Evolutionary conservation across 345 rosid species (phyloP), one percentile per base, ranked within the genome.

Genomic region (Populus ilicifolia): DNA sequence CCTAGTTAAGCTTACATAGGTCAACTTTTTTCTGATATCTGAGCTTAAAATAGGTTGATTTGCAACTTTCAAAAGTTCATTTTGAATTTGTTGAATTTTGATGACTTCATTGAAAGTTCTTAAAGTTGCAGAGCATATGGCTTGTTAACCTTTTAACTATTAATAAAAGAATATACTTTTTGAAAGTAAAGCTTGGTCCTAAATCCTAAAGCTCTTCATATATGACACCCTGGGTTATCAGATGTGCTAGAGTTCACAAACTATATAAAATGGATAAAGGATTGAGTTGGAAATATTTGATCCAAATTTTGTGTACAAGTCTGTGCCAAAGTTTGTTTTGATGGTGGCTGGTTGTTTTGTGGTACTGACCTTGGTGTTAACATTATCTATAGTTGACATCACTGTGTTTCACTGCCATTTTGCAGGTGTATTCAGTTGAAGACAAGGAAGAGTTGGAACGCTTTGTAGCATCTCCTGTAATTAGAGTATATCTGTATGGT

Each of bases 391-490:
- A n/a, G 21, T 65, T 50, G 41, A 25, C 16, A n/a, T 46, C 63
- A 21, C 61, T 41, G 8, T 62, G 38, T 41, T 73, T 73, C 56
- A 30, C 41, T 14, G 0, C 36, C n/a, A 48, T 74, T 76, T 76
- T 76, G 76, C 76, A 94, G 99, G 95, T 94, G 69, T 90, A 84
- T 81, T 86, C 97, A 36, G 94, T 91, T 85, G 94, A 89, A 83
- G 78, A 88, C 78, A 83, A 77, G 48, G 93, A 67, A 76, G 94
- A 91, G 73, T 72, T 94, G 80, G 91, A 91, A 78, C 63, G 77
- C 65, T 90, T 84, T 79, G 91, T 93, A 56, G 86, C 94, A 75
- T 84, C 94, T 79, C 99, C 99, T 69, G 79, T 82, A 29, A 86
- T 91, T 79, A 88, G 73, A 89, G 85, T 90, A 69, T 81, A 94